A percentile compares a stretch with the other conserved stretches of the same genome.
phyloP scores from a whole-genome alignment of 331 rosid genomes.

The Acacia pycnantha region DNA sequence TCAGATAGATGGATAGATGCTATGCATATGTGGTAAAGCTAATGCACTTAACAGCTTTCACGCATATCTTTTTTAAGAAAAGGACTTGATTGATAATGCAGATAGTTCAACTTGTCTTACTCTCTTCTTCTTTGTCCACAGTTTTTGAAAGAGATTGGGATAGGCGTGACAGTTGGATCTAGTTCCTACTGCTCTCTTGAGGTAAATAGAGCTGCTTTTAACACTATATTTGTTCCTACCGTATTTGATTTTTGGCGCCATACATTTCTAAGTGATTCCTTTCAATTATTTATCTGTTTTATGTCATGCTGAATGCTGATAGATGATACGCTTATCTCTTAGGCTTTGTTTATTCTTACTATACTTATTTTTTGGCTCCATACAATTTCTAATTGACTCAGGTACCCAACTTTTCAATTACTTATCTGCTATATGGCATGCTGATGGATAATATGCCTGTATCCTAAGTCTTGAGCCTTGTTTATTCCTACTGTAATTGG shows the following conservation, averaged over 20 bases:
- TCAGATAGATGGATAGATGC: conserved; percentile 12
- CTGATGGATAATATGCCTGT: conserved; percentile 7
- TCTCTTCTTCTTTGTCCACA: conserved; percentile 19
- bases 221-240: conserved; percentile 16
- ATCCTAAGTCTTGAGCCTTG: conserved; percentile 2
- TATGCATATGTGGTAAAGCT: background rate
- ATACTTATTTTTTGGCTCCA: background rate
- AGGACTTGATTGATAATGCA: conserved; percentile 5
- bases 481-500: background rate
- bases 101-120: conserved; percentile 19
- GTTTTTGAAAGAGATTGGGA: conserved; percentile 43
- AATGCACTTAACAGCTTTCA: background rate
- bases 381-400: conserved; percentile 7
- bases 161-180: conserved; percentile 47
- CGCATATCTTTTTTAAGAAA: background rate
- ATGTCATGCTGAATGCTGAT: background rate
- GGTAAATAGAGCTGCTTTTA: conserved; percentile 41
- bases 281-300: background rate
- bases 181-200: conserved; percentile 44
- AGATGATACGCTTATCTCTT: conserved; percentile 15
- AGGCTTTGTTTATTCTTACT: background rate
- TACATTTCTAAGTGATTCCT: conserved; percentile 4
- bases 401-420: background rate
- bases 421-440: background rate
- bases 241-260: background rate